Conservation (phyloP, 345 rosid species). For the Eucalyptus lansdowneana region DNA sequence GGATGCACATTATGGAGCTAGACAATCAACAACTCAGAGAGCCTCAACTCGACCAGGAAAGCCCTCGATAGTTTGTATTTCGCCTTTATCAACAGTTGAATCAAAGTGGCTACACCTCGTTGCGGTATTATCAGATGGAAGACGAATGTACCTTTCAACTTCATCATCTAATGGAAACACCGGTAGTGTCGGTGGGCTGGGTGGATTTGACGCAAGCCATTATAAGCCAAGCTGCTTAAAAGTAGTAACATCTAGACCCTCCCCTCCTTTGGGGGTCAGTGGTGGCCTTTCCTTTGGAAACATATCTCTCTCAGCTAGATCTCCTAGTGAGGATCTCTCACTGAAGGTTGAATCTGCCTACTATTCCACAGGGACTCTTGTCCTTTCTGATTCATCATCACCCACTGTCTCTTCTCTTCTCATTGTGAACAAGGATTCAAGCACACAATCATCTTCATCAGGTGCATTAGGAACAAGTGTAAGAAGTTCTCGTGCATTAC, state of each 20-base stretch:
- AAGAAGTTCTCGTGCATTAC: conserved; percentile 70
- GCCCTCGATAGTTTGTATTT: conserved; percentile 76
- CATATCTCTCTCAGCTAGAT: conserved; percentile 62
- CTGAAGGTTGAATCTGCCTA: conserved; percentile 81
- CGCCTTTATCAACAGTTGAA: conserved; percentile 78
- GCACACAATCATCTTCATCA: conserved; percentile 51
- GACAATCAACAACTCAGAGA: conserved; percentile 53
- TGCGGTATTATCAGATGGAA: conserved; percentile 90
- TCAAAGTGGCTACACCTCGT: conserved; percentile 94
- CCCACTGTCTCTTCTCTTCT: conserved; percentile 86
- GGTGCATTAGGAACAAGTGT: conserved; percentile 54
- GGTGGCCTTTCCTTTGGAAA: conserved; percentile 88
- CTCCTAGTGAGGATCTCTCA: conserved; percentile 71
- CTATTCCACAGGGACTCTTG: conserved; percentile 80
- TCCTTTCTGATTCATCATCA: conserved; percentile 91
- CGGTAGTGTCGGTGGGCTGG: conserved; percentile 46
- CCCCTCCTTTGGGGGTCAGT: conserved; percentile 87
- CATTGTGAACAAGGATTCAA: conserved; percentile 72
- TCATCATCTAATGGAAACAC: conserved; percentile 55
- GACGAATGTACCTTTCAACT: conserved; percentile 92
- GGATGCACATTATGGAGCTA: conserved; percentile 61
- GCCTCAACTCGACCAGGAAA: conserved; percentile 40
- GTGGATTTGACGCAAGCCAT: conserved; percentile 44
- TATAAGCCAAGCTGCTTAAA: conserved; percentile 76
- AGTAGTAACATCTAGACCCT: conserved; percentile 84